A percentile compares a stretch with the other conserved stretches of the same genome.
Evolutionary conservation across 2,329 filamentous ascomycete genomes (phyloP).

Genomic region (Stemphylium beticola): DNA sequence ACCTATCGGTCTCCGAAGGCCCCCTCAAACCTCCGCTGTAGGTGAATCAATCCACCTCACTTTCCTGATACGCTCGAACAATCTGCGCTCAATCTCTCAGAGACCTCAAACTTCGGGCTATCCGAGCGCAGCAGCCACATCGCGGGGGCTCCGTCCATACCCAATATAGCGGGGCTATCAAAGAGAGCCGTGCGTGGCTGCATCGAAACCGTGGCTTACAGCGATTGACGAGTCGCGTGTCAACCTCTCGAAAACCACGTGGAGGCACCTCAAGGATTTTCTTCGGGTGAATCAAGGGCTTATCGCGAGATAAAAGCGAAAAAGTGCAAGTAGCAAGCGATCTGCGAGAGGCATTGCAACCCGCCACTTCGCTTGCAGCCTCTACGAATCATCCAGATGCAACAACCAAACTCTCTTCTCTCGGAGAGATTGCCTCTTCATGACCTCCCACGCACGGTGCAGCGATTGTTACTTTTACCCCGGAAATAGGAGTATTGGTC

Average conservation of each 20-base stretch:
- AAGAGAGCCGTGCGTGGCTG: constrained; percentile 3
- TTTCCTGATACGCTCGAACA: constrained; percentile 5
- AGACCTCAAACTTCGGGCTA: constrained; percentile 8
- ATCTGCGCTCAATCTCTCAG: constrained; percentile 1
- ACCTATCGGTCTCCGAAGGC: background rate
- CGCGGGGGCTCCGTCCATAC: background rate
- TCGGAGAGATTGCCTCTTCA: background rate
- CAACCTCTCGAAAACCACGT: background rate
- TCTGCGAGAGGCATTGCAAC: background rate
- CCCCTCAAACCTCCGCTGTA: constrained; percentile 2
- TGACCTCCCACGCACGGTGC: constrained; percentile 7
- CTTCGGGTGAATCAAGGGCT: too few species aligned
- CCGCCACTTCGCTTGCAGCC: background rate
- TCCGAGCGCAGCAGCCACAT: constrained; percentile 5
- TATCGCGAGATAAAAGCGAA: background rate
- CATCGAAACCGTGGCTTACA: constrained; percentile 1
- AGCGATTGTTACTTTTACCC: constrained; percentile 10
- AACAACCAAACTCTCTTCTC: background rate
- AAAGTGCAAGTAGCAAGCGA: background rate
- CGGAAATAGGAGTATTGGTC: constrained; percentile 13
- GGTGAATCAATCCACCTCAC: background rate
- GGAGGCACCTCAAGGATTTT: background rate
- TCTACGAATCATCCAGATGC: background rate
- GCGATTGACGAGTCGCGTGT: constrained; percentile 1
- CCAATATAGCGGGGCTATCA: background rate